These are phyloP conservation scores for Plasmodium knowlesi DNA, from an alignment of 169 alveolate genomes.

Conservation along the genomic window DNA sequence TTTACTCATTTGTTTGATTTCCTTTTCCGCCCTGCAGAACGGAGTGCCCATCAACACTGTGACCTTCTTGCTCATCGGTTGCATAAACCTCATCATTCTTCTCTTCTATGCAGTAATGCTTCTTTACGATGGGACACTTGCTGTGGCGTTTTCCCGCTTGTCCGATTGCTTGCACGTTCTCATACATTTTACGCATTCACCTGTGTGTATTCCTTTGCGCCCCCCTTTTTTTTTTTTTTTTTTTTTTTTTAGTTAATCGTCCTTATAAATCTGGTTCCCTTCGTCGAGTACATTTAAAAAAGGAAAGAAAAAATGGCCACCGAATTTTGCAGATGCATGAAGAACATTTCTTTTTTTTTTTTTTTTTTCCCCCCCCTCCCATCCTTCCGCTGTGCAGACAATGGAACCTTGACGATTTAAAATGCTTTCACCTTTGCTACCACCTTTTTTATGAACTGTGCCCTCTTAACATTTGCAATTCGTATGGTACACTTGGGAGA, in stretches of 20 bases:
- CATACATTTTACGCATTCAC: not conserved
- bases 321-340: not conserved
- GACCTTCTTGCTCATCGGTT: slow-evolving; percentile 18
- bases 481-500: slow-evolving; percentile 60
- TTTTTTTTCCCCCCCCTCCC: not conserved
- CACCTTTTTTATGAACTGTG: slow-evolving; percentile 16
- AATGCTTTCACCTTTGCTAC: slow-evolving; percentile 29
- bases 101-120: slow-evolving; percentile 41
- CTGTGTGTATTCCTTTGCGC: not conserved
- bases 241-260: slow-evolving; percentile 29
- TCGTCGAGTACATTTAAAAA: slow-evolving; percentile 34
- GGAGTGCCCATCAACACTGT: not conserved
- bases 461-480: slow-evolving; percentile 54
- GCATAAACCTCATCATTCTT: slow-evolving; percentile 4
- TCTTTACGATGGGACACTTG: not conserved
- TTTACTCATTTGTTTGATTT: slow-evolving; percentile 2
- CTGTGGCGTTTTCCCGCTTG: not conserved
- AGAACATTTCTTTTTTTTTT: not conserved
- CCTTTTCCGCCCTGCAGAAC: slow-evolving; percentile 16
- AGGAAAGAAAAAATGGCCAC: not conserved
- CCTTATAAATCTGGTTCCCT: slow-evolving; percentile 64
- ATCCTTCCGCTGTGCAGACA: slow-evolving; percentile 1
- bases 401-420: slow-evolving; percentile 37
- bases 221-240: not conserved
- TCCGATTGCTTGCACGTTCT: not conserved